These are phyloP conservation scores for Bryoerythrophyllum caledonicum DNA, from an alignment of 225 moss, liverwort and hornwort genomes.

Conservation along the genomic window DNA sequence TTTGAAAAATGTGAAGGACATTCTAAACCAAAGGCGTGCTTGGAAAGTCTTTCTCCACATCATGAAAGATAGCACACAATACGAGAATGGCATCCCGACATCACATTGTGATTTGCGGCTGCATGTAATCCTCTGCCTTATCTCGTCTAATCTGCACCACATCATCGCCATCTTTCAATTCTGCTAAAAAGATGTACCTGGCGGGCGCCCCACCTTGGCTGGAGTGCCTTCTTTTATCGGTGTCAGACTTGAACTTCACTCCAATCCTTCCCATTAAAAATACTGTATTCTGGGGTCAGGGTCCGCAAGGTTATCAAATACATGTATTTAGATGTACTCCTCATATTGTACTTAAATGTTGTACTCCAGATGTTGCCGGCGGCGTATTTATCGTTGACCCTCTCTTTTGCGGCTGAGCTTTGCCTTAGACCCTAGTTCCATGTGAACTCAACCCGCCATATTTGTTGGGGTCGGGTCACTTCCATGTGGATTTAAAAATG, in stretches of 20 bases:
- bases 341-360: too few species aligned
- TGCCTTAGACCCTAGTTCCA: too few species aligned
- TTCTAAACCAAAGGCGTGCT: not conserved
- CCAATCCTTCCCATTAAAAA: not conserved
- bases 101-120: not conserved
- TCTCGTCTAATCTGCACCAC: constrained; percentile 8
- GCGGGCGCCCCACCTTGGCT: not conserved
- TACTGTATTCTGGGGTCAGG: too few species aligned
- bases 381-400: too few species aligned
- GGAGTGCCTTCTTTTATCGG: not conserved
- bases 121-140: not conserved
- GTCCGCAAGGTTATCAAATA: too few species aligned
- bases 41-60: not conserved
- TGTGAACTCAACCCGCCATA: too few species aligned
- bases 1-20: too few species aligned
- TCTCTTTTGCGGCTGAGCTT: too few species aligned
- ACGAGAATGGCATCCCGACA: not conserved
- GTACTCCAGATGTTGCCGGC: too few species aligned
- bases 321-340: too few species aligned
- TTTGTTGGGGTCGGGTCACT: too few species aligned
- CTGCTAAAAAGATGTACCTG: not conserved
- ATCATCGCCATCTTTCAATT: not conserved
- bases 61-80: not conserved
- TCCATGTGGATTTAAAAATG: too few species aligned
- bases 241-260: not conserved